Evolutionary conservation across 345 rosid species (phyloP).

Genomic region (Dipteronia dyeriana): DNA sequence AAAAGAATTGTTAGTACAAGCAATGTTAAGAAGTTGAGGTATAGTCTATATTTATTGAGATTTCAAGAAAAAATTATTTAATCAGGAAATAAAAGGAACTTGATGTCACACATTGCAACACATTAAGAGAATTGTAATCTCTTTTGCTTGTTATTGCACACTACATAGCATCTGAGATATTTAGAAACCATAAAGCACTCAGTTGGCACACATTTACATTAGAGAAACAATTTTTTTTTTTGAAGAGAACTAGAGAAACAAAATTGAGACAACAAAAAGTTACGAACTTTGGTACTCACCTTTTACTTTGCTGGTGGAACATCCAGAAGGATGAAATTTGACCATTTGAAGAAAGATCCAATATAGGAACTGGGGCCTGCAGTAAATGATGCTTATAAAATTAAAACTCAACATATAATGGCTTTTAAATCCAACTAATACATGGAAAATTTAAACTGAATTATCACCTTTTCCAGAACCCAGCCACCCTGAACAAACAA

Average conservation of each 20-base stretch:
- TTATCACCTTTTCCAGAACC: slow-evolving; percentile 83
- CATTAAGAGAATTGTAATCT: not conserved
- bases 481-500: slow-evolving; percentile 84
- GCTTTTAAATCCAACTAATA: slow-evolving; percentile 6
- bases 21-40: not conserved
- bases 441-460: not conserved
- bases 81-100: not conserved
- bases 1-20: slow-evolving; percentile 7
- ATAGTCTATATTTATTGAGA: not conserved
- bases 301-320: slow-evolving; percentile 87
- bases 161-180: not conserved
- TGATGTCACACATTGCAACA: not conserved
- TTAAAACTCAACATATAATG: not conserved
- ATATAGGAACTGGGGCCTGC: slow-evolving; percentile 81
- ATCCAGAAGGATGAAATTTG: slow-evolving; percentile 91
- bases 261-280: not conserved
- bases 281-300: slow-evolving; percentile 39
- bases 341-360: slow-evolving; percentile 73
- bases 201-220: not conserved
- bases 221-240: too few species aligned
- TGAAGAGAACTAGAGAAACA: too few species aligned
- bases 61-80: not conserved
- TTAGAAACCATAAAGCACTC: not conserved
- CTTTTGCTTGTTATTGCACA: not conserved
- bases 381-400: slow-evolving; percentile 24